phyloP scores from a whole-genome alignment of 2,329 filamentous ascomycete genomes.

The Aspergillus fructus region DNA sequence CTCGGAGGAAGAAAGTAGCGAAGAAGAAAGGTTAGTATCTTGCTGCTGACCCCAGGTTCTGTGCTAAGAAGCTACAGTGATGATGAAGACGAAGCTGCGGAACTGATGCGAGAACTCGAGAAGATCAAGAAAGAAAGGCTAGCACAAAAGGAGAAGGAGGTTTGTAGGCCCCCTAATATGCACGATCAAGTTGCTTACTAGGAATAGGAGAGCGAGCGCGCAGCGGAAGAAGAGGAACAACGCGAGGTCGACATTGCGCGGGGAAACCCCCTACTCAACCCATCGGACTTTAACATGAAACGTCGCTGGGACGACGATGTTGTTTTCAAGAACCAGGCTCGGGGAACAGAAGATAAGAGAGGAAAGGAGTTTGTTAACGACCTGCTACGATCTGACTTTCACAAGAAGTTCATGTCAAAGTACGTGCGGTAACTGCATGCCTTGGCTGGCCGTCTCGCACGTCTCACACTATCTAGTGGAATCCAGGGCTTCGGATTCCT shows the following conservation, averaged over 20 bases:
- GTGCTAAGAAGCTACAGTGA: constrained; percentile 51
- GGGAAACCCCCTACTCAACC: constrained; percentile 87
- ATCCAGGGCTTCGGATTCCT: background rate
- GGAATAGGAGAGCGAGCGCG: constrained; percentile 70
- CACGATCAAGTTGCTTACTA: constrained; percentile 15
- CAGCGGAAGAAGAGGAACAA: constrained; percentile 77
- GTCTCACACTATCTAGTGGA: background rate
- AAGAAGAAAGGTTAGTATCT: constrained; percentile 56
- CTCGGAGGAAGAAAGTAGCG: constrained; percentile 58
- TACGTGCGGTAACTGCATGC: constrained; percentile 44
- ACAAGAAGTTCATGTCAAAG: constrained; percentile 87
- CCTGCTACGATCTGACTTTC: constrained; percentile 90
- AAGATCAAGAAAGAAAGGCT: constrained; percentile 87
- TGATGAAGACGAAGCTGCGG: constrained; percentile 78
- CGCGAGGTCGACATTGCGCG: constrained; percentile 84
- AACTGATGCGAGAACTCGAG: constrained; percentile 87
- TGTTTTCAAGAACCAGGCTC: constrained; percentile 97
- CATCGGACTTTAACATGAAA: constrained; percentile 86
- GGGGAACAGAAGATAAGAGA: constrained; percentile 87
- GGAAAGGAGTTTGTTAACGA: constrained; percentile 98
- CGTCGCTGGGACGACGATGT: constrained; percentile 94
- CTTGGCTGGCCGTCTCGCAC: background rate
- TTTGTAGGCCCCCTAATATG: constrained; percentile 26
- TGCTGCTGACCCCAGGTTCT: background rate
- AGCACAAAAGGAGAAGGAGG: constrained; percentile 75